Evolutionary conservation across 2,329 filamentous ascomycete genomes (phyloP), one percentile per base, ranked within the genome.

Genomic region (Akanthomyces dipterigenus): DNA sequence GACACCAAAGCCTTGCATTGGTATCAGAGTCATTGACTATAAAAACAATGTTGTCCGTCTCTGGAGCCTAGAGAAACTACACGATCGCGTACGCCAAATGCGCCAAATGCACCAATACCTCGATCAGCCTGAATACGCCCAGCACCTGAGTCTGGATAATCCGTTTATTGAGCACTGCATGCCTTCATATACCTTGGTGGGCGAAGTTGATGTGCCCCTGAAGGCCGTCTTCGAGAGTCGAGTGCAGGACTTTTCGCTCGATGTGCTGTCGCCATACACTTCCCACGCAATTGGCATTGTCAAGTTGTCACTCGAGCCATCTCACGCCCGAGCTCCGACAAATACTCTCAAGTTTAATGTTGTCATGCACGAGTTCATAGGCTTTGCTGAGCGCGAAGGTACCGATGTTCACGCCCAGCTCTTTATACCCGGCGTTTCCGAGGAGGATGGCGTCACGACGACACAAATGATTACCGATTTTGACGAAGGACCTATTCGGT

Each of bases 301-400:
- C 66, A 90, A 92, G 69, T 78, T 99, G 42, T 93, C 93, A 0
- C 78, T 99, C 7, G 95, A 99, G 71, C 95, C 95, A 16, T 98
- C 93, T 0, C 93, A 91, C 53, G 93, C 93, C 2, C 88, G 96
- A 69, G 93, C 93, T 4, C 95, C 95, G 16, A 90, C 91, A 14
- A 95, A 90, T 62, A 97, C 91, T 2, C 78, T 98, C 62, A 99
- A 98, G 72, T 99, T 99, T 77, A 99, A 98, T 69, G 93, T 98
- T 5, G 93, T 98, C 36, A 96, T 99, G 91, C 93, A 96, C 70
- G 92, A 98, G 70, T 85, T 99, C 76, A 78, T 95, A 40, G 95
- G 95, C 1, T 99, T 99, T 67, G 89, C 95, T 0, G 95, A 99
- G 75, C 86, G 93, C 64, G 95, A 99, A 77, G 95, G 95, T 16